These are phyloP conservation scores for Articulospora tetracladia DNA, from an alignment of 495 filamentous ascomycete genomes.

Conservation along the genomic window DNA sequence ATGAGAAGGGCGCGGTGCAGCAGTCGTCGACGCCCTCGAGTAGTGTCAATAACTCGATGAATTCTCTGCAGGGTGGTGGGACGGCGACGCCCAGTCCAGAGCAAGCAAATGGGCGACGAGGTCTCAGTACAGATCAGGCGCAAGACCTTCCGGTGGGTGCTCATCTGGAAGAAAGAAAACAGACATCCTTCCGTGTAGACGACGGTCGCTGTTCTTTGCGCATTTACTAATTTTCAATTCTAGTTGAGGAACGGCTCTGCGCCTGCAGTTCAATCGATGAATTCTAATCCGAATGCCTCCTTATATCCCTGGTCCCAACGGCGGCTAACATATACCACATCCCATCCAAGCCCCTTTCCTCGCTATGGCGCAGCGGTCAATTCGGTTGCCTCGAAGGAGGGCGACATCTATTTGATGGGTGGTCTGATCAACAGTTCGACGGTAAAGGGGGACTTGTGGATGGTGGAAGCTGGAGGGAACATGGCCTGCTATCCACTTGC, in stretches of 20 bases:
- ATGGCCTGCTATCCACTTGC: slow-evolving; percentile 88
- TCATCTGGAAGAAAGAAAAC: not conserved
- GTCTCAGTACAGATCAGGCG: slow-evolving; percentile 19
- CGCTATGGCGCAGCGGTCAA: slow-evolving; percentile 98
- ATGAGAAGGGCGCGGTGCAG: slow-evolving; percentile 27
- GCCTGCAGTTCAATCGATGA: slow-evolving; percentile 20
- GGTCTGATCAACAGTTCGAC: slow-evolving; percentile 90
- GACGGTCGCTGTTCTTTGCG: not conserved
- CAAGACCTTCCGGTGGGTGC: slow-evolving; percentile 48
- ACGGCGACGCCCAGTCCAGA: slow-evolving; percentile 47
- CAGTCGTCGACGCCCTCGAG: slow-evolving; percentile 48
- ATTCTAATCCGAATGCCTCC: slow-evolving; percentile 45
- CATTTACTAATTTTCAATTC: slow-evolving; percentile 7
- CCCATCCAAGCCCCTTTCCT: slow-evolving; percentile 86
- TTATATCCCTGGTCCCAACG: slow-evolving; percentile 97
- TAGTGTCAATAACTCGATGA: slow-evolving; percentile 41
- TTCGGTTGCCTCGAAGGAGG: slow-evolving; percentile 87
- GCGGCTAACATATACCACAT: slow-evolving; percentile 76
- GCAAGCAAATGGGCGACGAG: slow-evolving; percentile 29
- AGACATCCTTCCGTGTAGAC: not conserved
- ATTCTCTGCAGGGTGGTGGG: slow-evolving; percentile 40
- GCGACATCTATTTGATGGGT: slow-evolving; percentile 97
- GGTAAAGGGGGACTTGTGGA: slow-evolving; percentile 96
- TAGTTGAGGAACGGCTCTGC: slow-evolving; percentile 44
- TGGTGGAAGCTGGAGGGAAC: slow-evolving; percentile 87